phyloP scores from a whole-genome alignment of 148 eudicot species.

The Rhododendron griersonianum region DNA sequence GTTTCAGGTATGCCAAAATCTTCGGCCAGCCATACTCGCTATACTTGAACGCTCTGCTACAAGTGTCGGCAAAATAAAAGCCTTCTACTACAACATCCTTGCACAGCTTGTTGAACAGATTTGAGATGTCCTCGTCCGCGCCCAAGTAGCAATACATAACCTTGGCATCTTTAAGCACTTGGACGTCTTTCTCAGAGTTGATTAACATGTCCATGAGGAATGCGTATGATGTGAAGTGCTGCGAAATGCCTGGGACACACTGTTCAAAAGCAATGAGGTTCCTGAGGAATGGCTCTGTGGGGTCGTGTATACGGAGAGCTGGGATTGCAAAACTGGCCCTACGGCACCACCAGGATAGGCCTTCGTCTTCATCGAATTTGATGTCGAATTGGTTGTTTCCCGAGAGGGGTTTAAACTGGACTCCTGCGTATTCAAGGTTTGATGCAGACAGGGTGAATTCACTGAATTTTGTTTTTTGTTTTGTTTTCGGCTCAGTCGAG shows the following conservation, averaged over 20 bases:
- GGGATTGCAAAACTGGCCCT: neutral
- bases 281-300: neutral
- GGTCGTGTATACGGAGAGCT: too few species aligned
- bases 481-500: neutral
- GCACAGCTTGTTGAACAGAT: too few species aligned
- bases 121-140: too few species aligned
- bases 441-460: neutral
- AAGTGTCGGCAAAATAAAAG: neutral
- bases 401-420: neutral
- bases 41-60: too few species aligned
- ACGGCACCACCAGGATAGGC: neutral
- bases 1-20: neutral
- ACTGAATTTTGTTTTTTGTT: neutral
- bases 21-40: neutral
- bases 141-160: neutral
- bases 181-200: neutral
- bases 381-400: neutral
- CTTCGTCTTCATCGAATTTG: neutral
- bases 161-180: neutral
- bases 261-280: conserved; percentile 1
- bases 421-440: neutral
- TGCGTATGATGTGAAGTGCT: neutral
- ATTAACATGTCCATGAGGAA: neutral
- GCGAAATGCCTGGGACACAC: neutral
- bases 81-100: too few species aligned